Evolutionary conservation across 495 filamentous ascomycete species (phyloP).

Genomic region (Penicillium pancosmium): DNA sequence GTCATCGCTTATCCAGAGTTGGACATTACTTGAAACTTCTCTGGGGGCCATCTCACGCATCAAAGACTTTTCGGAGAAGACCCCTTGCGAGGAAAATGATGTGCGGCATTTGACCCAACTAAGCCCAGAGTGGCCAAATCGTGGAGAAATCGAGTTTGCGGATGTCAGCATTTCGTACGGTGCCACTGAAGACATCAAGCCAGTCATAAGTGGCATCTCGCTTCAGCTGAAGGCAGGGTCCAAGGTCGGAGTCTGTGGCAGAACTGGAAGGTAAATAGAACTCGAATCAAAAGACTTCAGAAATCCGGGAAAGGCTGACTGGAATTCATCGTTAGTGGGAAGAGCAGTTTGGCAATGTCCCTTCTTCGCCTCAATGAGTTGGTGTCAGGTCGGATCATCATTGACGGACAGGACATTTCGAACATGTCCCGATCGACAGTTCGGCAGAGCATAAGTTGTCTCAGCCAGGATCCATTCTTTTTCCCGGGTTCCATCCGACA

Average conservation of each 20-base stretch:
- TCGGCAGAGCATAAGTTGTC: constrained; percentile 55
- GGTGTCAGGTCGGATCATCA: constrained; percentile 50
- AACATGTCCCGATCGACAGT: constrained; percentile 49
- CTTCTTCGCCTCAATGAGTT: constrained; percentile 58
- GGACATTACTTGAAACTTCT: constrained; percentile 33
- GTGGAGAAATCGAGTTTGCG: constrained; percentile 76
- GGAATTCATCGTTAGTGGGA: constrained; percentile 48
- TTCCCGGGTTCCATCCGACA: constrained; percentile 59
- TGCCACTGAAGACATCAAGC: constrained; percentile 63
- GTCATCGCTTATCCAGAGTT: constrained; percentile 26
- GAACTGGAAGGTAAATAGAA: constrained; percentile 31
- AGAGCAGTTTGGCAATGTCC: constrained; percentile 60
- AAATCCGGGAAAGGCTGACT: neutral
- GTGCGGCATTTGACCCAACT: constrained; percentile 15
- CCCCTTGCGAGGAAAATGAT: constrained; percentile 22
- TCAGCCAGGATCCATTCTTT: constrained; percentile 61
- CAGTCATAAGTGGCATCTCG: constrained; percentile 44
- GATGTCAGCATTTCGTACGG: constrained; percentile 62
- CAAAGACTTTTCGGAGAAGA: constrained; percentile 38
- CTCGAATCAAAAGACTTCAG: neutral
- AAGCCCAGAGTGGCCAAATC: constrained; percentile 63
- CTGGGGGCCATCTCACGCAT: constrained; percentile 31
- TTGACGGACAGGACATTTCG: constrained; percentile 57
- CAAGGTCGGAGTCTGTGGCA: constrained; percentile 52
- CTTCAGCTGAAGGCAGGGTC: constrained; percentile 50